Evolutionary conservation across 1,284 basidiomycete genomes (phyloP), one percentile per base, ranked within the genome.

Genomic region (Tranzscheliella williamsii): DNA sequence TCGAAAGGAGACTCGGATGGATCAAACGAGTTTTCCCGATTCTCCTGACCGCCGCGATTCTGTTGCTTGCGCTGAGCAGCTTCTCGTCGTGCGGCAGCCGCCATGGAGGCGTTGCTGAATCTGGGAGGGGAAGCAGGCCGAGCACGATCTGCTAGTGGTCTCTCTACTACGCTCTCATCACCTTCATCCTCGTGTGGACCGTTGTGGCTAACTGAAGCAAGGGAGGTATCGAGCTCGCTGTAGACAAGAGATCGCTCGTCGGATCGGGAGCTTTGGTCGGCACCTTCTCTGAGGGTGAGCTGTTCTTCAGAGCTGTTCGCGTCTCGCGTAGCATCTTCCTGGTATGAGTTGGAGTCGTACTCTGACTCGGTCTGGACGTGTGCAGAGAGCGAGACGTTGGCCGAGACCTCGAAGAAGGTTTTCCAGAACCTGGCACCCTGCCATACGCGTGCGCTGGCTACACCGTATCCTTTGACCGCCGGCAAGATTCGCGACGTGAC

Each of bases 381-480:
- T 11, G 69, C 56, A 33, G 70, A 54, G 34, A 91, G 87, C 32
- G 86, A 85, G 31, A 92, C 87, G 67, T 91, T 86, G 2, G 91
- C 91, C 5, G 91, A 90, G 63, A 87, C 85, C 73, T 93, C 90
- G 76, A 90, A 96, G 81, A 96, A 96, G 1, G 87, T 87, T n/a
- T 87, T 86, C 92, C 92, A 96, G 78, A 95, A 95, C 87, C 87
- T 88, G 5, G 91, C 90, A 22, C 89, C 88, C 63, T 93, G 89
- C 67, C 90, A 82, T 16, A 91, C 90, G 5, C 90, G 88, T 67
- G 91, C 87, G 20, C 89, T 90, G 17, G 85, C 88, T 15, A 90
- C 85, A 0, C 90, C 86, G 79, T 90, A 95, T 36, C 87, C 83
- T 77, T 91, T 93, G 61, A 96, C 85, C 13, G 90, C 86, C 6